These are phyloP conservation scores for Brassica cretica DNA, from an alignment of 345 rosid genomes.

Conservation along the genomic window DNA sequence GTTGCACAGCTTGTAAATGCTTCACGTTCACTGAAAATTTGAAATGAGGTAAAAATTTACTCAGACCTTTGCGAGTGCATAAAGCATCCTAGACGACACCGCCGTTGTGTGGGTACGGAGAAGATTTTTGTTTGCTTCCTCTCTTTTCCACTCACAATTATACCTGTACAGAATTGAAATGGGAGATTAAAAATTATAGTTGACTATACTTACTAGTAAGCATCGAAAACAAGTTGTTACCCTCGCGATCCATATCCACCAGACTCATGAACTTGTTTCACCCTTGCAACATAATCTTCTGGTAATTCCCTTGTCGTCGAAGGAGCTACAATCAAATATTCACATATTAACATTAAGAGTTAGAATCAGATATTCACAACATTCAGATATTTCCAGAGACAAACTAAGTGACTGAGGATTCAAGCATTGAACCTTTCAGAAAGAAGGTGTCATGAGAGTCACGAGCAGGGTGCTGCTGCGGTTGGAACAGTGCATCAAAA, in stretches of 20 bases:
- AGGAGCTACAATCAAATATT: slow-evolving; percentile 58
- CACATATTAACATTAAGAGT: not conserved
- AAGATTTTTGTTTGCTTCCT: slow-evolving; percentile 92
- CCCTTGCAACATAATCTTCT: slow-evolving; percentile 84
- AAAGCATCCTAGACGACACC: slow-evolving; percentile 88
- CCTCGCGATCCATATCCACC: slow-evolving; percentile 97
- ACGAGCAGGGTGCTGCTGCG: slow-evolving; percentile 99
- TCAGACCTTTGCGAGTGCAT: slow-evolving; percentile 78
- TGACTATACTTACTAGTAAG: not conserved
- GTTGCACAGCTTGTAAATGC: slow-evolving; percentile 3
- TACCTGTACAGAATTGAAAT: slow-evolving; percentile 47
- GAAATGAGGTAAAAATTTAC: slow-evolving; percentile 10
- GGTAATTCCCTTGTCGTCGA: slow-evolving; percentile 72
- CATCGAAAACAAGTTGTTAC: slow-evolving; percentile 41
- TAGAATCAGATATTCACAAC: not conserved
- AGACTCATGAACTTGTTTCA: slow-evolving; percentile 72
- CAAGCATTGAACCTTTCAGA: slow-evolving; percentile 55
- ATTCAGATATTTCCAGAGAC: too few species aligned
- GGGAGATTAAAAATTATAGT: not conserved
- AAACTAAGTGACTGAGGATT: slow-evolving; percentile 12
- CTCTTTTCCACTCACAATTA: slow-evolving; percentile 92
- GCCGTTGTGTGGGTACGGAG: slow-evolving; percentile 96
- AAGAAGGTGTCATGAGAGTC: slow-evolving; percentile 98
- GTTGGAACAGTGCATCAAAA: slow-evolving; percentile 94
- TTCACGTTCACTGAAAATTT: not conserved